A percentile compares a stretch with the other conserved stretches of the same genome.
These are phyloP conservation scores for Chalciporus pseudorubinellus DNA, from an alignment of 768 basidiomycete genomes.

Conservation along the genomic window DNA sequence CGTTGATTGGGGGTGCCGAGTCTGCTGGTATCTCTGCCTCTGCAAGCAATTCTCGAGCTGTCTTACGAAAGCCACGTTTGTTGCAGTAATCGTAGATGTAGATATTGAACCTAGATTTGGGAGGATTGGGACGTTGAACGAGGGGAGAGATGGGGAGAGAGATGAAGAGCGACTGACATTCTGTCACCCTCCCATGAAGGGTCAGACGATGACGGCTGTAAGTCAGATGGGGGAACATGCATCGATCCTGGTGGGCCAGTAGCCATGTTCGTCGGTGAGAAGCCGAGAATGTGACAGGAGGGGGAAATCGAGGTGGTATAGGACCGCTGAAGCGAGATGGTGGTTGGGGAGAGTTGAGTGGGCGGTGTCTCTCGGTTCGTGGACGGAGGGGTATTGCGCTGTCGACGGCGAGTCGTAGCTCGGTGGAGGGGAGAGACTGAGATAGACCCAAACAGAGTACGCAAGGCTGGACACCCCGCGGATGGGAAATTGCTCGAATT, in stretches of 20 bases:
- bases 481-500: slow-evolving; percentile 35
- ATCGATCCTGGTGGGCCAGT: slow-evolving; percentile 26
- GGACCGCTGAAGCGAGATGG: slow-evolving; percentile 5
- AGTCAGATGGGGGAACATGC: slow-evolving; percentile 13
- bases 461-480: slow-evolving; percentile 30
- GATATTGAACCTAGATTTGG: slow-evolving; percentile 71
- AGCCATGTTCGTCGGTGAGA: slow-evolving; percentile 16
- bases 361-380: no score
- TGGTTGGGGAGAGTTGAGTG: background rate
- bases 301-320: slow-evolving; percentile 1
- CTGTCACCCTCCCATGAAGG: slow-evolving; percentile 82
- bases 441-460: slow-evolving; percentile 25
- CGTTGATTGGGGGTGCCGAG: slow-evolving; percentile 74
- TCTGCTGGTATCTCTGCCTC: slow-evolving; percentile 69
- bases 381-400: background rate
- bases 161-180: slow-evolving; percentile 51
- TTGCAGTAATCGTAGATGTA: slow-evolving; percentile 85
- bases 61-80: slow-evolving; percentile 76
- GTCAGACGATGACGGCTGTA: slow-evolving; percentile 22
- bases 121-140: slow-evolving; percentile 5
- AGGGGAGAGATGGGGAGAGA: slow-evolving; percentile 1
- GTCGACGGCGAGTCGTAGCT: no score
- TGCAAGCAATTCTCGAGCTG: slow-evolving; percentile 59
- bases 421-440: slow-evolving; percentile 4
- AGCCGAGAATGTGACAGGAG: background rate